Base-by-base conservation (phyloP, 2,329 filamentous ascomycete genomes). In the Exserohilum turcica region DNA sequence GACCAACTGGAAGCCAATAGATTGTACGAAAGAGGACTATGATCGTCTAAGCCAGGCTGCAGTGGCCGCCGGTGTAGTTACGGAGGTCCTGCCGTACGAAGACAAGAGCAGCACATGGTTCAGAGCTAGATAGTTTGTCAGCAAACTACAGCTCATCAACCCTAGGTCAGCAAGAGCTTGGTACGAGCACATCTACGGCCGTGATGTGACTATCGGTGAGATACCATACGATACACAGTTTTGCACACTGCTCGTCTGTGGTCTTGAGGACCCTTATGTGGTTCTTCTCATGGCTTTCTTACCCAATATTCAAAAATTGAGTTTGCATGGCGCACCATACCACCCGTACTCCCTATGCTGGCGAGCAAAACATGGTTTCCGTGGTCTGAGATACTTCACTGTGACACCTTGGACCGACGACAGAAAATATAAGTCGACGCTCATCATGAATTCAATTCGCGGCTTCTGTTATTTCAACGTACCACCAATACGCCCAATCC, bases 251-350 rank as follows among this genome's bases (percentile, higher is more conserved):
- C 42, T 57, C n/a, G 45, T 40, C 7, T 19, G 45, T 7, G 54
- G 50, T 12, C n/a, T 54, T 8, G 45, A 50, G 5, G 54, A 57
- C 10, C 39, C 54, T 9, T 36, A 32, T 12, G 43, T 39, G 12
- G 37, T 54, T 6, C 50, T 57, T 12, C 36, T 57, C 3, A 28
- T 57, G n/a, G 45, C 45, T 10, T n/a, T 54, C 5, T 42, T 57
- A 10, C 42, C 54, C 13, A 50, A 54, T 24, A 6, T 54, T 16
- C n/a, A n/a, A 8, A n/a, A 35, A 15, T 15, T 35, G 32, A 15
- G 15, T 6, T 4, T 35, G 32, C 15, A 16, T 15, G n/a, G 13
- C 15, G 13, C 15, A 16, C 32, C n/a, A 3, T n/a, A n/a, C 32
- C n/a, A 16, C 6, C 32, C 32, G n/a, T 35, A 35, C 32, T 12